Evolutionary conservation across 73 alveolate species (phyloP).

Genomic region (Paramecium octaurelia): DNA sequence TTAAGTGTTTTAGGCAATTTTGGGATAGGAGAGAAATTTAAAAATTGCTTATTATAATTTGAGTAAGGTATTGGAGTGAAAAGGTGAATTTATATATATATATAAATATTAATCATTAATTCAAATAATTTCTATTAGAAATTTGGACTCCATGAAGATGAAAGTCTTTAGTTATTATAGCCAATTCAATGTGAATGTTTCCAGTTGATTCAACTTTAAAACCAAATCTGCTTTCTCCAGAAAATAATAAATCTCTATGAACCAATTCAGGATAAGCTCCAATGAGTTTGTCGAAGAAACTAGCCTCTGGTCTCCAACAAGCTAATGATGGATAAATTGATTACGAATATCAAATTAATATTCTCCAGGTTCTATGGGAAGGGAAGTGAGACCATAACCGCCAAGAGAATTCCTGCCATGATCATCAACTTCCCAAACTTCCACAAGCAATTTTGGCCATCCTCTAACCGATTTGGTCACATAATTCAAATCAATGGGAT

Average conservation of each 20-base stretch:
- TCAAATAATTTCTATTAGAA: conserved; percentile 25
- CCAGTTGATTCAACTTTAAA: conserved; percentile 82
- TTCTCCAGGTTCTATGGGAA: conserved; percentile 77
- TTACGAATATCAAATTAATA: conserved; percentile 66
- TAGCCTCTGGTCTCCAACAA: conserved; percentile 84
- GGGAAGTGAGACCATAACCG: conserved; percentile 81
- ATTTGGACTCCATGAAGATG: conserved; percentile 75
- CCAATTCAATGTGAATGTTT: conserved; percentile 73
- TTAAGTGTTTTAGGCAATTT: neutral
- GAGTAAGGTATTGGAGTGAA: neutral
- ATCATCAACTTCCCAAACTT: conserved; percentile 79
- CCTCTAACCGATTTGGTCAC: conserved; percentile 13
- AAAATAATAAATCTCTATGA: conserved; percentile 70
- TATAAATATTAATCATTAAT: neutral
- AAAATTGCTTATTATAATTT: conserved; percentile 34
- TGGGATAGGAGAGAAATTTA: neutral
- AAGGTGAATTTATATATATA: neutral
- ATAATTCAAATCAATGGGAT: conserved; percentile 70
- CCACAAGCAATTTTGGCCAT: conserved; percentile 51
- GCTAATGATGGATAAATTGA: neutral
- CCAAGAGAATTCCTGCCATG: conserved; percentile 73
- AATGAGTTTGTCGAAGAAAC: conserved; percentile 63
- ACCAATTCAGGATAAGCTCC: conserved; percentile 78
- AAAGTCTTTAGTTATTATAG: conserved; percentile 76
- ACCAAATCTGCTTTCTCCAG: conserved; percentile 76